phyloP scores from a whole-genome alignment of 306 rosid genomes.

The Citrullus colocynthis region DNA sequence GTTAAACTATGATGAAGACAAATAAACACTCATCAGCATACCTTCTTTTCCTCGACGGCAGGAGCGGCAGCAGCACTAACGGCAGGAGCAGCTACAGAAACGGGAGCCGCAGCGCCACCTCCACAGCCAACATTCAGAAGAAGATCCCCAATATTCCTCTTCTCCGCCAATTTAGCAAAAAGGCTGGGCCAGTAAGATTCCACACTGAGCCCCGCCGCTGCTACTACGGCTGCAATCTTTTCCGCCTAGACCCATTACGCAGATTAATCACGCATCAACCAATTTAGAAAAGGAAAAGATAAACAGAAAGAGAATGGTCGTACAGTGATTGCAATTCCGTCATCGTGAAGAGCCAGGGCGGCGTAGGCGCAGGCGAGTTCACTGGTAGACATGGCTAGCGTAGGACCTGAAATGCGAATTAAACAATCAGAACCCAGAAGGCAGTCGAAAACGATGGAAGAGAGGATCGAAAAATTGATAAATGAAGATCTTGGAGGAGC shows the following conservation, averaged over 20 bases:
- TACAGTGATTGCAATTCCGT: slow-evolving; percentile 56
- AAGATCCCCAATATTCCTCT: slow-evolving; percentile 45
- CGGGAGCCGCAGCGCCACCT: slow-evolving; percentile 35
- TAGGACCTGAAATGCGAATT: background rate
- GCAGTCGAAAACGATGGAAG: too few relatives aligned
- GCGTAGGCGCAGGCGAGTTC: slow-evolving; percentile 55
- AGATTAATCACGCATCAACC: background rate
- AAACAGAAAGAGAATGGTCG: background rate
- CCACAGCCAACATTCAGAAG: slow-evolving; percentile 36
- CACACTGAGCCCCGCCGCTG: slow-evolving; percentile 33
- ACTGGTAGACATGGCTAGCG: slow-evolving; percentile 27
- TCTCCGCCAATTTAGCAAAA: slow-evolving; percentile 59
- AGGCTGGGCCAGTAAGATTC: slow-evolving; percentile 71
- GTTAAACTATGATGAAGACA: too few relatives aligned
- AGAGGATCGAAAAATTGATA: too few relatives aligned
- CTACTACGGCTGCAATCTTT: slow-evolving; percentile 44
- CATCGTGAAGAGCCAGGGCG: slow-evolving; percentile 48
- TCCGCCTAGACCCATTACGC: slow-evolving; percentile 29
- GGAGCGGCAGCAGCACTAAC: slow-evolving; percentile 30
- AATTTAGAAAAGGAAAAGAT: background rate
- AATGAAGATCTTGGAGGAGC: too few relatives aligned
- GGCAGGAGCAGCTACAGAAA: slow-evolving; percentile 23
- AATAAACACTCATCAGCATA: background rate
- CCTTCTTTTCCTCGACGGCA: slow-evolving; percentile 55
- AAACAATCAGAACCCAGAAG: background rate